A percentile compares a stretch with the other conserved stretches of the same genome.
Evolutionary conservation across 2,329 filamentous ascomycete species (phyloP).

Genomic region (Aspergillus quadrilineatus): DNA sequence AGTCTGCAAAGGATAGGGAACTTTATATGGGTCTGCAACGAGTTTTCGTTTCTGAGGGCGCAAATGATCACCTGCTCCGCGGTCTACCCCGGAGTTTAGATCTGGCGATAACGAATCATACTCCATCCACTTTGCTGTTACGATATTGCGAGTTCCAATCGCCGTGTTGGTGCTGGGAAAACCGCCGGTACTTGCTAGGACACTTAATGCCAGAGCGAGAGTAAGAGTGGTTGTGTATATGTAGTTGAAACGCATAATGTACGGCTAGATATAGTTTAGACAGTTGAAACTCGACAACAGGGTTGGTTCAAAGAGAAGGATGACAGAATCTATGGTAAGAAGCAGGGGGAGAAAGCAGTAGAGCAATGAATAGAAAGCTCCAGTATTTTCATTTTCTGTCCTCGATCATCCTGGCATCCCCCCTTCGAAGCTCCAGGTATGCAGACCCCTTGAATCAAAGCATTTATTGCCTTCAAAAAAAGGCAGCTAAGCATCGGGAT

Average conservation of each 20-base stretch:
- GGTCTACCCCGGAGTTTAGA: not conserved
- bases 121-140: constrained; percentile 59
- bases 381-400: not conserved
- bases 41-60: constrained; percentile 30
- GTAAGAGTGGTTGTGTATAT: constrained; percentile 30
- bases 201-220: constrained; percentile 42
- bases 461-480: not conserved
- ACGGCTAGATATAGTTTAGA: constrained; percentile 2
- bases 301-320: not conserved
- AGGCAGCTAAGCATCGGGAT: not conserved
- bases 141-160: constrained; percentile 49
- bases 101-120: constrained; percentile 48
- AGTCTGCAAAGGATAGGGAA: constrained; percentile 56
- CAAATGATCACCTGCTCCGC: constrained; percentile 15
- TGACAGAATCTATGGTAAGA: not conserved
- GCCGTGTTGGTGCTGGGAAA: constrained; percentile 50
- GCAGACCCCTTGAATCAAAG: not conserved
- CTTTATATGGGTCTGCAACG: constrained; percentile 30
- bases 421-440: constrained; percentile 10
- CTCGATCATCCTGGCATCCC: constrained; percentile 2
- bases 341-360: not conserved
- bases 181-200: constrained; percentile 56
- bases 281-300: not conserved
- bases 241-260: constrained; percentile 31
- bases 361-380: not conserved